These are phyloP conservation scores for Cytidiella melzeri DNA, from an alignment of 768 basidiomycete genomes.

Conservation along the genomic window DNA sequence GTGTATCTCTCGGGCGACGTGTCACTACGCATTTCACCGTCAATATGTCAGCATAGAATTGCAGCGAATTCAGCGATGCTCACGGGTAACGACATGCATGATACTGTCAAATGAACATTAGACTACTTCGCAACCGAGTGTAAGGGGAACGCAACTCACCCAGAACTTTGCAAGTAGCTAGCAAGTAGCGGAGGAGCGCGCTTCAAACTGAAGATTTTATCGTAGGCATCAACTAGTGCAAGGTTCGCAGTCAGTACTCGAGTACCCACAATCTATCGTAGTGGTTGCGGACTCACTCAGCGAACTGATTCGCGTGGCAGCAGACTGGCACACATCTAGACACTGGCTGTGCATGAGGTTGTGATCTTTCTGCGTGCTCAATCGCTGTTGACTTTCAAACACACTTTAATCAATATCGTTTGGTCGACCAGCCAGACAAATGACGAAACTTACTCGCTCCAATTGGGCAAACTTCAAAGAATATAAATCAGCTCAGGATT, in stretches of 20 bases:
- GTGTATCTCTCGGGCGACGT: constrained; percentile 62
- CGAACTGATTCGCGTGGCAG: constrained; percentile 64
- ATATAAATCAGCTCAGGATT: not conserved
- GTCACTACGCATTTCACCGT: constrained; percentile 40
- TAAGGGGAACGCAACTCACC: constrained; percentile 38
- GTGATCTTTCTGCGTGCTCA: constrained; percentile 3
- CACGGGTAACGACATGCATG: constrained; percentile 74
- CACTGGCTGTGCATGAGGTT: constrained; percentile 53
- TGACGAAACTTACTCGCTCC: constrained; percentile 61
- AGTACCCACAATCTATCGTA: too few relatives aligned
- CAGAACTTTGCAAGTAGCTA: constrained; percentile 63
- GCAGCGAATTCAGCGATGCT: constrained; percentile 20
- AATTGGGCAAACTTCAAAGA: constrained; percentile 57
- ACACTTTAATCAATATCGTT: too few relatives aligned
- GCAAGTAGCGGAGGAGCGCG: constrained; percentile 60
- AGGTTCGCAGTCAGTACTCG: not conserved
- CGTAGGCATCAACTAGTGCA: constrained; percentile 50
- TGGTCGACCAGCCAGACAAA: too few relatives aligned
- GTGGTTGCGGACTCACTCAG: constrained; percentile 54
- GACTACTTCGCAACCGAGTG: too few relatives aligned
- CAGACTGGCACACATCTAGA: constrained; percentile 69
- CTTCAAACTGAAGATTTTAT: constrained; percentile 55
- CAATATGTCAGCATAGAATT: constrained; percentile 14
- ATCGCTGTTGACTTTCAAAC: not conserved
- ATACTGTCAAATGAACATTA: constrained; percentile 51